Conservation (phyloP, 2,329 filamentous ascomycete genomes). For the Rhynchosporium graminicola region DNA sequence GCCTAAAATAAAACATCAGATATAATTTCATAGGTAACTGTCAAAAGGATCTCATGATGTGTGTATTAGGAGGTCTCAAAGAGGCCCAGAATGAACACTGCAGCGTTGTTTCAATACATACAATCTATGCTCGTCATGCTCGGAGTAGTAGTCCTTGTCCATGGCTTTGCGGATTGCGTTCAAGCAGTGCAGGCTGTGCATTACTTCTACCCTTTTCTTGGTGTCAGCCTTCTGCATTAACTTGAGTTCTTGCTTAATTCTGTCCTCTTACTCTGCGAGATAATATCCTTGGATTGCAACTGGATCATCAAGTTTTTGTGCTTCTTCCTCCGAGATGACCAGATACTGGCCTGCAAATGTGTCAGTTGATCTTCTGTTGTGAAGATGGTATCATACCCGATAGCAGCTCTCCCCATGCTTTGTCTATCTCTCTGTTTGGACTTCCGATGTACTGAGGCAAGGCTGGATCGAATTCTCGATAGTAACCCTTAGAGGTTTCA, state of each 20-base stretch:
- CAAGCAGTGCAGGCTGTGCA: conserved; percentile 32
- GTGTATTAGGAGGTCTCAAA: not conserved
- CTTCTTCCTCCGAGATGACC: conserved; percentile 25
- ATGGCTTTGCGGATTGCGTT: conserved; percentile 27
- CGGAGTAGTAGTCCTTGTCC: conserved; percentile 24
- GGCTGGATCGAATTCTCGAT: conserved; percentile 23
- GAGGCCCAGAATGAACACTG: no score
- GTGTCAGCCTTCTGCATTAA: not conserved
- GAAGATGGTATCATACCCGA: conserved; percentile 15
- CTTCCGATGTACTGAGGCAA: conserved; percentile 26
- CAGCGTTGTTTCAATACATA: not conserved
- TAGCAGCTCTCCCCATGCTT: conserved; percentile 28
- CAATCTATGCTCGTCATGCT: conserved; percentile 20
- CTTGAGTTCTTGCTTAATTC: not conserved
- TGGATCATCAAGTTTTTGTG: conserved; percentile 19
- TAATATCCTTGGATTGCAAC: conserved; percentile 20
- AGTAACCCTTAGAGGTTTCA: conserved; percentile 21
- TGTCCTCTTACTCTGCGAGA: conserved; percentile 24
- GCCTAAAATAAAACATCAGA: not conserved
- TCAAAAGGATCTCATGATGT: not conserved
- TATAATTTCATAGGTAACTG: not conserved
- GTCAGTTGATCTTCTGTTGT: not conserved
- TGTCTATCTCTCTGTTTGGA: conserved; percentile 28
- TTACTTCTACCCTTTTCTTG: conserved; percentile 24
- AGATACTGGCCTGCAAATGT: conserved; percentile 25